A percentile compares a stretch with the other conserved stretches of the same genome.
These are phyloP conservation scores for Cryptococcus wingfieldii DNA, from an alignment of 1,284 basidiomycete genomes.

Conservation along the genomic window DNA sequence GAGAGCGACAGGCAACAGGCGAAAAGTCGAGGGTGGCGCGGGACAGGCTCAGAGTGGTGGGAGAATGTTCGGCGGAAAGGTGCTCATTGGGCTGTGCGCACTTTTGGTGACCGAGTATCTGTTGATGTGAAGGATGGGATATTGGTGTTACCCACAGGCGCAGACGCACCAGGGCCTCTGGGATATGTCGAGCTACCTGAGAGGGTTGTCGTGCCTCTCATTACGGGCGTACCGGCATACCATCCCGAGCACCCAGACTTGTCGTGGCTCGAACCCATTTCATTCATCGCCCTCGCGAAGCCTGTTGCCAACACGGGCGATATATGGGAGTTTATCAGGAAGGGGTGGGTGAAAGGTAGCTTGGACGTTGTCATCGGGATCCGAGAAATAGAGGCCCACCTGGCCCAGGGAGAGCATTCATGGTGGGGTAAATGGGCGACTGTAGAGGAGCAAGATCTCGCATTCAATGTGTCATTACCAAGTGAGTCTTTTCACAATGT, in stretches of 20 bases:
- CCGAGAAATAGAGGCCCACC: conserved; percentile 16
- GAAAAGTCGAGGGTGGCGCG: conserved; percentile 15
- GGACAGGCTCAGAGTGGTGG: conserved; percentile 43
- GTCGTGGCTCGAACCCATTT: conserved; percentile 28
- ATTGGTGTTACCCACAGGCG: conserved; percentile 17
- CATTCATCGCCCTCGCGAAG: conserved; percentile 27
- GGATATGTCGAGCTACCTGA: conserved; percentile 23
- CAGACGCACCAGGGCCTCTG: conserved; percentile 16
- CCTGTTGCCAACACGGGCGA: conserved; percentile 36
- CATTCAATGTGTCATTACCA: conserved; percentile 25
- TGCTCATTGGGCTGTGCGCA: conserved; percentile 18
- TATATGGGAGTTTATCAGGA: conserved; percentile 33
- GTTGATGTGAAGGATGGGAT: conserved; percentile 20
- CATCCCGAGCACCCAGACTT: conserved; percentile 3
- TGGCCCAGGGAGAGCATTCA: conserved; percentile 10
- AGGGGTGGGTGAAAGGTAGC: conserved; percentile 34
- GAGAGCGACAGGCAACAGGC: conserved; percentile 13
- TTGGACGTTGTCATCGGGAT: conserved; percentile 27
- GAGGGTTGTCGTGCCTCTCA: conserved; percentile 26
- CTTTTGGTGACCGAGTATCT: conserved; percentile 15
- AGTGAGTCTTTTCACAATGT: conserved; percentile 29
- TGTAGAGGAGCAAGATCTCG: conserved; percentile 26
- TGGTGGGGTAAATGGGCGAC: conserved; percentile 31
- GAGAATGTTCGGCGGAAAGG: conserved; percentile 28
- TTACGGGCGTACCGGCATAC: conserved; percentile 9